phyloP scores from a whole-genome alignment of 441 rosid species.

The Bocquillonia castaneifolia region DNA sequence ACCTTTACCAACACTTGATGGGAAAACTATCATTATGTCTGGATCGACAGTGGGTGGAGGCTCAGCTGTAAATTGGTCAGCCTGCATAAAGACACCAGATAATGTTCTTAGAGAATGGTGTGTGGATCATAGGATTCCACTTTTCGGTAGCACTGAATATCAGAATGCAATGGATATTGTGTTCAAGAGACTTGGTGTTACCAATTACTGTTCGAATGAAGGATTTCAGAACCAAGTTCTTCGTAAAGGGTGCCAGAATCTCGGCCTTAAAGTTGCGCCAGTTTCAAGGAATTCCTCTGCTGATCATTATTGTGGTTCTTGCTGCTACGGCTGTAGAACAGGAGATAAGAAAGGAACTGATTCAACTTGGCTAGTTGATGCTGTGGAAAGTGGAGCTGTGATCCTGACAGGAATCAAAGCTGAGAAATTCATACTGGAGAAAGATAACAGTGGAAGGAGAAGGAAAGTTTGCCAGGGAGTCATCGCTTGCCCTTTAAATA shows the following conservation, averaged over 20 bases:
- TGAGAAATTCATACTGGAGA: conserved; percentile 41
- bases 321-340: conserved; percentile 55
- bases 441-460: conserved; percentile 16
- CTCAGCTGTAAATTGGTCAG: conserved; percentile 72
- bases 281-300: conserved; percentile 54
- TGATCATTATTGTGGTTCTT: conserved; percentile 66
- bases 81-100: conserved; percentile 54
- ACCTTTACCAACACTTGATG: conserved; percentile 37
- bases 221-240: conserved; percentile 69
- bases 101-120: conserved; percentile 56
- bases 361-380: conserved; percentile 69
- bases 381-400: conserved; percentile 50
- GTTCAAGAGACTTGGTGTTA: conserved; percentile 50
- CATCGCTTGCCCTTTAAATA: conserved; percentile 33
- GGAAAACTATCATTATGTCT: conserved; percentile 42
- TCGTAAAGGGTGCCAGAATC: conserved; percentile 62
- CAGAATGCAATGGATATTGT: conserved; percentile 58
- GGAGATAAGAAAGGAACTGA: conserved; percentile 71
- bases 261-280: conserved; percentile 41
- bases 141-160: conserved; percentile 50
- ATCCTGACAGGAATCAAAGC: conserved; percentile 68
- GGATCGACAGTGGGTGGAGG: conserved; percentile 85
- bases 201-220: conserved; percentile 38
- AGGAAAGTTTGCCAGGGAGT: conserved; percentile 59
- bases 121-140: conserved; percentile 39